Percentiles rank a stretch among this genome's conserved stretches.
Conservation (phyloP, 164 flowering plant species). For the Kingdonia uniflora region DNA sequence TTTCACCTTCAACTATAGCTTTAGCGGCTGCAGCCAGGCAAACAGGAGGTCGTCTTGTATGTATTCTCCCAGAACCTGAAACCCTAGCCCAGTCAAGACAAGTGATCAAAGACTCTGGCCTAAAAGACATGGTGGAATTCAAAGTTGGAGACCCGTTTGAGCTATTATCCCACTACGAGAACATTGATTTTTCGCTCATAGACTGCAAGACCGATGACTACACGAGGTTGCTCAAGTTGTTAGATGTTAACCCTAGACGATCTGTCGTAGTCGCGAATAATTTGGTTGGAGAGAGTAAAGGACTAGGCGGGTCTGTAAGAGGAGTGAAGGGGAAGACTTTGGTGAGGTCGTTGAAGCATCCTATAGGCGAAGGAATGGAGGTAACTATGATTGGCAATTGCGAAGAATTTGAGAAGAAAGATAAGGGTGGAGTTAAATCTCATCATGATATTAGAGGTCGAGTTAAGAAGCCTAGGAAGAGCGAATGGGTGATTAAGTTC, state of each 20-base stretch:
- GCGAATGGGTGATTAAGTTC: conserved; percentile 36
- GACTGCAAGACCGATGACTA: conserved; percentile 37
- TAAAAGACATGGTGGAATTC: conserved; percentile 44
- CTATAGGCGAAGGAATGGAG: conserved; percentile 54
- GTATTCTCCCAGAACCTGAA: conserved; percentile 36
- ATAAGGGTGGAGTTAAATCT: conserved; percentile 4
- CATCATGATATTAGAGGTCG: conserved; percentile 1
- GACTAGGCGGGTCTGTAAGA: conserved; percentile 25
- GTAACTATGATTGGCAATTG: conserved; percentile 34
- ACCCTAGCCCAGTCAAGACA: conserved; percentile 20
- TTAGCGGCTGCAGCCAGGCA: conserved; percentile 54
- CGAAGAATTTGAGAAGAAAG: conserved; percentile 12
- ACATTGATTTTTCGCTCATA: conserved; percentile 44
- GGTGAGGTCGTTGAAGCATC: conserved; percentile 40
- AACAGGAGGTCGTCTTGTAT: conserved; percentile 50
- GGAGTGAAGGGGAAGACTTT: conserved; percentile 18
- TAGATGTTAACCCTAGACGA: conserved; percentile 40
- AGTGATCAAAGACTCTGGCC: conserved; percentile 30
- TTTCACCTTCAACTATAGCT: conserved; percentile 43
- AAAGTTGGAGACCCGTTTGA: conserved; percentile 44
- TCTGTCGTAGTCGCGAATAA: conserved; percentile 49
- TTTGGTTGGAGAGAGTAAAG: conserved; percentile 28
- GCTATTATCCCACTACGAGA: conserved; percentile 22
- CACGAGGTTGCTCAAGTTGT: conserved; percentile 17
- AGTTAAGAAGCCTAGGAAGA: conserved; percentile 18